Evolutionary conservation across 2,329 filamentous ascomycete species (phyloP), one percentile per base, ranked within the genome.

Genomic region (Metarhizium album): DNA sequence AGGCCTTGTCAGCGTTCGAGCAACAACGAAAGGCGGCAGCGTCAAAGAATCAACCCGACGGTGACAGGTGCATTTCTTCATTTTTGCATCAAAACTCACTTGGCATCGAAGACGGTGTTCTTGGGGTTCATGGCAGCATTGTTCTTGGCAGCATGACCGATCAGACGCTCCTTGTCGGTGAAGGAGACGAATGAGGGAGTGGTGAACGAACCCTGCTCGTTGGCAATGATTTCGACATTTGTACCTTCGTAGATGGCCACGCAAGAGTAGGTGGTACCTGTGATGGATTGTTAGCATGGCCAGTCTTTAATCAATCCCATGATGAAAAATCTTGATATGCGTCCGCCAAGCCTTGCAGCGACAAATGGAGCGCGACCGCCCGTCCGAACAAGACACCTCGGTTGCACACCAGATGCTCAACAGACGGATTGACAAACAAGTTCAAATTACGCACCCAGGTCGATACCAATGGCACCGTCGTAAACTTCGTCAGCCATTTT

Each of bases 161-260:
- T 97, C 76, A 98, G 79, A 74, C 93, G 90, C 82, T 98, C 93
- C 79, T 95, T 89, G 67, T 91, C 85, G 70, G 90, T 96, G 84
- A 98, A 98, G 65, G 89, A 95, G 70, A 98, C 93, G 80, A 96
- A 98, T 52, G 93, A 97, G 62, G 93, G 93, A 58, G 93, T 97
- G 69, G 93, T 97, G 78, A 95, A 95, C 77, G 83, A 90, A 82
- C 91, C 91, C 84, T 97, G 91, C 83, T 97, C 91, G 78, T 97
- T 97, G 86, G 91, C 91, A 74, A 97, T 96, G 82, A 98, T 98
- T 75, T 98, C 93, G 73, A 97, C 91, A 84, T 95, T 96, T 80
- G 82, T 91, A 73, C 93, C 93, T 78, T 97, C 93, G 78, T 97
- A 98, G 75, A 87, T 94, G 76, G 93, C 93, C 78, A 97, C 93